A percentile compares a stretch with the other conserved stretches of the same genome.
These are phyloP conservation scores for Solanum medicagineum DNA, from an alignment of 257 asterid genomes.

Conservation along the genomic window DNA sequence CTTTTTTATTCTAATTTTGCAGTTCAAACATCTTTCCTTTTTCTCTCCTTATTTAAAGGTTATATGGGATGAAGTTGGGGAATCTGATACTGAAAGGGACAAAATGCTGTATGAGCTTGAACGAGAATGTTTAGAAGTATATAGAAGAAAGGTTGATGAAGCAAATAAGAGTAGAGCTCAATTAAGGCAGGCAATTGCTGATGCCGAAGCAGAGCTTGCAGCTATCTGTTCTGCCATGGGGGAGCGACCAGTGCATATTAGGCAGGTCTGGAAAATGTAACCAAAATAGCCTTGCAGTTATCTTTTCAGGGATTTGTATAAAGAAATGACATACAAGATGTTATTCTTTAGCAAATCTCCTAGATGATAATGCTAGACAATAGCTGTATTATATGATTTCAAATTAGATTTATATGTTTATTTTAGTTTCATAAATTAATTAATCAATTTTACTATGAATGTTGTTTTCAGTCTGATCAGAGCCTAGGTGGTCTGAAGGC, in stretches of 20 bases:
- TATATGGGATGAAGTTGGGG: constrained; percentile 99
- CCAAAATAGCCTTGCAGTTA: background rate
- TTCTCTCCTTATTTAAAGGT: constrained; percentile 22
- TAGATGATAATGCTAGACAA: background rate
- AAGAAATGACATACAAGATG: background rate
- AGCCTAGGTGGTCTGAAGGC: constrained; percentile 68
- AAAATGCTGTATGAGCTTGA: constrained; percentile 79
- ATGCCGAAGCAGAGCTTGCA: constrained; percentile 97
- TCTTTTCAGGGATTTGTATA: background rate
- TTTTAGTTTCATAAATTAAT: background rate
- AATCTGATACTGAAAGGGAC: constrained; percentile 73
- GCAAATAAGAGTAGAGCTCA: constrained; percentile 89
- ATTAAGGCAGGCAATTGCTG: constrained; percentile 95
- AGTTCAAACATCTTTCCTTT: background rate
- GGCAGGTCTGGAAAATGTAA: constrained; percentile 16
- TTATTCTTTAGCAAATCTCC: background rate
- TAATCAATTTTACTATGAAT: background rate
- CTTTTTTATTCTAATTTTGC: background rate
- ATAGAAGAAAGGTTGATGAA: constrained; percentile 88
- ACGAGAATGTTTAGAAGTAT: constrained; percentile 84
- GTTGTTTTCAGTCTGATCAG: constrained; percentile 56
- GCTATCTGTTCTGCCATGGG: constrained; percentile 89
- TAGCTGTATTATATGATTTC: background rate
- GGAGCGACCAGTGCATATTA: constrained; percentile 83
- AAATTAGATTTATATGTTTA: background rate